Evolutionary conservation across 331 rosid genomes (phyloP), one percentile per base, ranked within the genome.

Genomic region (Stylosanthes scabra): DNA sequence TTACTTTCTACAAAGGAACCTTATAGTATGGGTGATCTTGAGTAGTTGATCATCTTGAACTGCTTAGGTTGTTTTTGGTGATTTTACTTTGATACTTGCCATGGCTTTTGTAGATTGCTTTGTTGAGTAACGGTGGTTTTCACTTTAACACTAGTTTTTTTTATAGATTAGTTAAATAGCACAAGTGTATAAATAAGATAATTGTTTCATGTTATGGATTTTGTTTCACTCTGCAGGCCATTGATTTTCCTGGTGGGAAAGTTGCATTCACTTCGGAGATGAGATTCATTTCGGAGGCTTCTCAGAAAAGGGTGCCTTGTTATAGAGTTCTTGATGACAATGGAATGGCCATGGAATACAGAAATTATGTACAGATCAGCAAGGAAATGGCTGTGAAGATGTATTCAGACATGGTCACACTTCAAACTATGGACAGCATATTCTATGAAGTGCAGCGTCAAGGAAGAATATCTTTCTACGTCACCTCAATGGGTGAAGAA

Each of bases 171-270:
- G 25, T 20, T 20, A 20, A 20, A 20, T 20, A 20, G 25, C 25
- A 20, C 25, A 20, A 20, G 25, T 20, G 25, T 20, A 20, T 20
- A 20, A 20, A 20, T 20, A 20, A 20, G 25, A 20, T 20, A 20
- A 1, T 20, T 20, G 25, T 20, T 20, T 20, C 25, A 20, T 20
- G 25, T 11, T 11, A 47, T 47, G 52, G 52, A 47, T 14, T 47
- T 47, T 47, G 52, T 47, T 49, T 41, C 51, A 45, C 57, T 16
- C 49, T 6, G 10, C 75, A 90, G 90, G 81, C 13, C 31, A 59
- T 84, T 78, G 86, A 84, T 83, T 90, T 90, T 78, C 96, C 96
- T 1, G 96, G 93, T 37, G 96, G 93, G 5, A 86, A 73, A 77
- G 91, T 90, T 51, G 76, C 76, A 75, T 83, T 81, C 78, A 86